A percentile compares a stretch with the other conserved stretches of the same genome.
phyloP scores from a whole-genome alignment of 176 grass and related monocot species.

The Miscanthus lutarioriparius region DNA sequence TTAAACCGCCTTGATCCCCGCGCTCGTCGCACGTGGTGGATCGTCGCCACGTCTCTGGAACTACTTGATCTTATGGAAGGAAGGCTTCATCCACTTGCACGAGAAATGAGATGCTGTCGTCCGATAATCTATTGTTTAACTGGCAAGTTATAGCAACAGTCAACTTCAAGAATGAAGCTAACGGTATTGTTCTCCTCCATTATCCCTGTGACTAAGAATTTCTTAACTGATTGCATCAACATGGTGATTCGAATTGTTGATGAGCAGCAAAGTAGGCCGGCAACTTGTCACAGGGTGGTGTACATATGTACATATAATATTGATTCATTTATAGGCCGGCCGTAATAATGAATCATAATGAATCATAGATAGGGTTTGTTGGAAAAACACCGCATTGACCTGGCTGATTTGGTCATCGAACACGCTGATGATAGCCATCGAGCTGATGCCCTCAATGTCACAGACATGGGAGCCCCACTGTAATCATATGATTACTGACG shows the following conservation, averaged over 20 bases:
- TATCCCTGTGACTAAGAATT: neutral
- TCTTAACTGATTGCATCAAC: neutral
- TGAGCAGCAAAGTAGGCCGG: neutral
- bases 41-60: neutral
- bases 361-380: no score
- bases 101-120: neutral
- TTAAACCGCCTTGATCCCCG: neutral
- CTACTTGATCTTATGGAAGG: neutral
- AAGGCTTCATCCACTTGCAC: neutral
- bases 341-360: no score
- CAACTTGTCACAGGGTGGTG: no score
- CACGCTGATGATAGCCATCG: no score
- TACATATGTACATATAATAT: no score
- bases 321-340: no score
- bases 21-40: neutral
- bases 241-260: neutral
- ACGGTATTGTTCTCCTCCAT: neutral
- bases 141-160: conserved; percentile 17
- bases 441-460: neutral
- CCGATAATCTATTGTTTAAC: neutral
- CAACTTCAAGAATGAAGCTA: neutral
- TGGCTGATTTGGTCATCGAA: no score
- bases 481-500: neutral
- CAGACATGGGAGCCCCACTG: neutral
- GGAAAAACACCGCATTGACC: no score